phyloP scores from a whole-genome alignment of 2,329 filamentous ascomycete genomes.

The Venturiaceae sp. region DNA sequence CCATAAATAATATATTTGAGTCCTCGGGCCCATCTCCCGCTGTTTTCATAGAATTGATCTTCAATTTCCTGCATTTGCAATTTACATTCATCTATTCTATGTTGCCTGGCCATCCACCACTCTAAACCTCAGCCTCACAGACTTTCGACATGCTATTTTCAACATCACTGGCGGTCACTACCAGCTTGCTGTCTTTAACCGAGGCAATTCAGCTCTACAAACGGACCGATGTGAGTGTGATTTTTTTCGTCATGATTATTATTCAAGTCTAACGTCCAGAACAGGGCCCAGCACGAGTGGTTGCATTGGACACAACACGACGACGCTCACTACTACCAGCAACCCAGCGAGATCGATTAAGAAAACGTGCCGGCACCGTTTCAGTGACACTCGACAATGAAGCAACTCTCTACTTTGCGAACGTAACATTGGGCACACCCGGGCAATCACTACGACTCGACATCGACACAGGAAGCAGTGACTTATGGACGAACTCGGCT shows the following conservation, averaged over 20 bases:
- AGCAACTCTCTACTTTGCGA: slow-evolving; percentile 50
- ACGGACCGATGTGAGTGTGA: neutral
- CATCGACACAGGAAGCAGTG: slow-evolving; percentile 54
- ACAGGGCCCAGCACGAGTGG: slow-evolving; percentile 1
- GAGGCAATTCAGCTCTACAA: neutral
- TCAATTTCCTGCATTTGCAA: neutral
- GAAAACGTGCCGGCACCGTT: slow-evolving; percentile 3
- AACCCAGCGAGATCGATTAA: slow-evolving; percentile 1
- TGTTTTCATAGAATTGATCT: too few relatives aligned
- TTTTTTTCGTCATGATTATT: neutral
- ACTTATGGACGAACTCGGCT: slow-evolving; percentile 57
- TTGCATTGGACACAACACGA: slow-evolving; percentile 3
- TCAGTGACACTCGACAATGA: slow-evolving; percentile 41
- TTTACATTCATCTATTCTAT: neutral
- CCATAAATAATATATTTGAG: too few relatives aligned
- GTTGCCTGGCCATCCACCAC: neutral
- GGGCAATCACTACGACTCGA: slow-evolving; percentile 44
- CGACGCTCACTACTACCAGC: neutral
- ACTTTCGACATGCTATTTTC: neutral
- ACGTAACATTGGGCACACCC: slow-evolving; percentile 48
- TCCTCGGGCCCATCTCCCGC: too few relatives aligned
- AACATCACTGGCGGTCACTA: neutral
- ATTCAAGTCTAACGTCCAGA: neutral
- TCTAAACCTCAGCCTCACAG: neutral
- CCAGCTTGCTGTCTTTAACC: slow-evolving; percentile 1